A percentile compares a stretch with the other conserved stretches of the same genome.
Conservation (phyloP, 129 eudicot species). For the Logfia minima region DNA sequence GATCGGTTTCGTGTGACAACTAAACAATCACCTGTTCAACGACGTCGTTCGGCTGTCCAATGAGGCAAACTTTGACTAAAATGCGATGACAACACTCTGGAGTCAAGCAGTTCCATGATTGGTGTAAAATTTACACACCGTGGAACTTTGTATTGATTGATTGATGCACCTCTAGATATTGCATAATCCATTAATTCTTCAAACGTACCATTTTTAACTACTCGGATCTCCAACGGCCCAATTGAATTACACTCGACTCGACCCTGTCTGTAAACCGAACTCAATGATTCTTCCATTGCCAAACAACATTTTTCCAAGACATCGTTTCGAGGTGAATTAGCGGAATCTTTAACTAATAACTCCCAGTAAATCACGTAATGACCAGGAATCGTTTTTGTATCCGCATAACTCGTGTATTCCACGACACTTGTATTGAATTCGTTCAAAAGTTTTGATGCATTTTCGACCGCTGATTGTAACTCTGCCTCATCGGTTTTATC, state of each 20-base stretch:
- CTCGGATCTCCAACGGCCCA: conserved; percentile 85
- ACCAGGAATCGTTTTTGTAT: conserved; percentile 79
- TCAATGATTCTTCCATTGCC: conserved; percentile 79
- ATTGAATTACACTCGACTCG: conserved; percentile 85
- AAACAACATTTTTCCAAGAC: conserved; percentile 63
- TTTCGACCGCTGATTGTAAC: conserved; percentile 70
- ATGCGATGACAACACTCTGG: conserved; percentile 80
- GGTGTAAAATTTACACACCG: conserved; percentile 90
- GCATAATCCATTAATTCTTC: conserved; percentile 96
- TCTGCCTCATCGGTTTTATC: conserved; percentile 96
- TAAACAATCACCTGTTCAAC: conserved; percentile 47
- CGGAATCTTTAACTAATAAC: conserved; percentile 56
- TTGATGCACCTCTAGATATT: conserved; percentile 87
- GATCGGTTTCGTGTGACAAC: conserved; percentile 35
- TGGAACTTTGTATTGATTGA: conserved; percentile 89
- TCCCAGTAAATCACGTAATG: conserved; percentile 93
- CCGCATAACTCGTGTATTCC: conserved; percentile 88
- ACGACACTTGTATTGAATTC: conserved; percentile 61
- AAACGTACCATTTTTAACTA: conserved; percentile 79
- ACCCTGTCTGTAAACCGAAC: conserved; percentile 89
- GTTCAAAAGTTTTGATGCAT: conserved; percentile 51
- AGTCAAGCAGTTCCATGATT: conserved; percentile 85
- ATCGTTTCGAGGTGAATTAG: conserved; percentile 36
- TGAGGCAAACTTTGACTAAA: conserved; percentile 77
- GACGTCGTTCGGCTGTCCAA: conserved; percentile 87